These are phyloP conservation scores for Dichotomocladium elegans DNA, from an alignment of 371 early-diverging fungal genomes.

Conservation along the genomic window DNA sequence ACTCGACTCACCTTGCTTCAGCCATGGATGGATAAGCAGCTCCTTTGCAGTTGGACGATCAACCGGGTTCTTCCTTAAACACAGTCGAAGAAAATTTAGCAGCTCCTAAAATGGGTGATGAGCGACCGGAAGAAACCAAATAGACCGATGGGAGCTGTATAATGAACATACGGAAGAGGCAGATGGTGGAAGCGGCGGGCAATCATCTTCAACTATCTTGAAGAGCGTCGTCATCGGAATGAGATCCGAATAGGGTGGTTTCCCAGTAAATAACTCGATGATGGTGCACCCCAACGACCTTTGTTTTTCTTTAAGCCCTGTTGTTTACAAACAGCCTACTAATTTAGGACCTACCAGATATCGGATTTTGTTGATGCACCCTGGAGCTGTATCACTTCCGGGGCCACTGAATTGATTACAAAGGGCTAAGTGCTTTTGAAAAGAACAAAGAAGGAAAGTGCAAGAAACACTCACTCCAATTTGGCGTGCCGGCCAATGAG, in stretches of 20 bases:
- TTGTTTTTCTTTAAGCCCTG: background rate
- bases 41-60: constrained; percentile 62
- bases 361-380: constrained; percentile 79
- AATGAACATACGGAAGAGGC: background rate
- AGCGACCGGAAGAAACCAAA: no score
- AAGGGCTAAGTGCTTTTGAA: no score
- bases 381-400: constrained; percentile 84
- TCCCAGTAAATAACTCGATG: constrained; percentile 79
- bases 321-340: no score
- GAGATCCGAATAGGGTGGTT: constrained; percentile 79
- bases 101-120: constrained; percentile 61
- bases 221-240: constrained; percentile 79
- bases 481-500: constrained; percentile 84
- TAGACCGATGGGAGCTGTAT: no score
- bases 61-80: constrained; percentile 71
- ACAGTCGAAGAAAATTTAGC: constrained; percentile 62
- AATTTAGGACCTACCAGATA: constrained; percentile 68
- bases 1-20: constrained; percentile 18
- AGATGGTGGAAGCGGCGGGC: constrained; percentile 70
- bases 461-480: constrained; percentile 71
- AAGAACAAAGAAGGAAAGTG: no score
- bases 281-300: constrained; percentile 83
- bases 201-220: constrained; percentile 81
- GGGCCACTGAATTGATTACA: constrained; percentile 83
- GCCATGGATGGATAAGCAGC: constrained; percentile 73